Conservation (phyloP, 345 rosid genomes). For the Abelmoschus esculentus region DNA sequence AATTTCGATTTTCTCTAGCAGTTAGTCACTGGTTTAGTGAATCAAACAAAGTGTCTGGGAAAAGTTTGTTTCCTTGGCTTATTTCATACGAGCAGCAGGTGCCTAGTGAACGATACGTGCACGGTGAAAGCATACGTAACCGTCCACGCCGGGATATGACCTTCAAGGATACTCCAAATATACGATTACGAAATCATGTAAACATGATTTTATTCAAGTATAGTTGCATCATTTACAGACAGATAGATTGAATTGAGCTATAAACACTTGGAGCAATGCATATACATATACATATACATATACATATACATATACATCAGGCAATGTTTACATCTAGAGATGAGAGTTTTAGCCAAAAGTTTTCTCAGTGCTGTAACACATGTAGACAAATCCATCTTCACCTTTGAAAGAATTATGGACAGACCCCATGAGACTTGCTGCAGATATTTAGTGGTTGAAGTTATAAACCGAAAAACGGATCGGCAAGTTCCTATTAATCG, state of each 20-base stretch:
- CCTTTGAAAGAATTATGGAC: neutral
- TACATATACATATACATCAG: neutral
- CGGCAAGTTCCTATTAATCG: no score
- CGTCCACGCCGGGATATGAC: no score
- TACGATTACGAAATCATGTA: neutral
- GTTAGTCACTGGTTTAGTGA: no score
- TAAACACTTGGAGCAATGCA: neutral
- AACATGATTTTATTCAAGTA: neutral
- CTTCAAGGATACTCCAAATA: no score
- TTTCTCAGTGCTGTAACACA: conserved; percentile 2
- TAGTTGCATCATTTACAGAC: neutral
- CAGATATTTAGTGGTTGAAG: no score
- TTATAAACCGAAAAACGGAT: no score
- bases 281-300: neutral
- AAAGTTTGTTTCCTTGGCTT: no score
- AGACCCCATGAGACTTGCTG: conserved; percentile 1
- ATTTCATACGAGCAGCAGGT: no score
- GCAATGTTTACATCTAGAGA: neutral
- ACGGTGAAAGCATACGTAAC: conserved; percentile 31
- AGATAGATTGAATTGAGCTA: neutral
- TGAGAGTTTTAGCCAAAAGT: neutral
- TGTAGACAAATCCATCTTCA: neutral
- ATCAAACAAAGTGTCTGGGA: no score
- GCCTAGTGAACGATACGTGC: conserved; percentile 23
- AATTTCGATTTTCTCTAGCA: no score